Evolutionary conservation across 805 yeast genomes (phyloP).

Genomic region (Maudiozyma turicensis): DNA sequence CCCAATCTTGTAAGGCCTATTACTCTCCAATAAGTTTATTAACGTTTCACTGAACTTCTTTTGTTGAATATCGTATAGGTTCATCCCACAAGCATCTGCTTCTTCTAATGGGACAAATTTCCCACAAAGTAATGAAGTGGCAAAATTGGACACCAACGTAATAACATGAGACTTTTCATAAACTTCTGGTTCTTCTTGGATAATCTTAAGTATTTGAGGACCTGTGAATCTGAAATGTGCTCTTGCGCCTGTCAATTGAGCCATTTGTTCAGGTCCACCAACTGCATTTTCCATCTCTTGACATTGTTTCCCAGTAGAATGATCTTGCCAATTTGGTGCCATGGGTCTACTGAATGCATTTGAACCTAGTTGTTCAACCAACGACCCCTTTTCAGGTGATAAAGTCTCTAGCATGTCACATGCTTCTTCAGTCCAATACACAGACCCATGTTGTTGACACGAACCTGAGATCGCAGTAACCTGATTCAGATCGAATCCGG

Average conservation of each 20-base stretch:
- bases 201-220: slow-evolving; percentile 74
- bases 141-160: slow-evolving; percentile 67
- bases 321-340: slow-evolving; percentile 95
- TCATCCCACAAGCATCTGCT: slow-evolving; percentile 92
- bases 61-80: slow-evolving; percentile 61
- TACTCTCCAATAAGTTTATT: slow-evolving; percentile 31
- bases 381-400: slow-evolving; percentile 20
- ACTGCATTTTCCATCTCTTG: slow-evolving; percentile 46
- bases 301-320: slow-evolving; percentile 68
- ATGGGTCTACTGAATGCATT: slow-evolving; percentile 49
- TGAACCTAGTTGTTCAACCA: slow-evolving; percentile 40
- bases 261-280: slow-evolving; percentile 52
- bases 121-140: slow-evolving; percentile 64
- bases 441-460: slow-evolving; percentile 89
- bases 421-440: slow-evolving; percentile 59
- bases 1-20: slow-evolving; percentile 7
- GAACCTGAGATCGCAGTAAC: slow-evolving; percentile 74
- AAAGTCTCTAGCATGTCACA: slow-evolving; percentile 33
- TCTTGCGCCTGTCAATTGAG: slow-evolving; percentile 68
- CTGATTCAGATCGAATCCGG: slow-evolving; percentile 44
- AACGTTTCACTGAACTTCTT: slow-evolving; percentile 48
- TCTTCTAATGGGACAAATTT: slow-evolving; percentile 57
- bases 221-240: slow-evolving; percentile 91
- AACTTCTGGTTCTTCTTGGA: slow-evolving; percentile 38
- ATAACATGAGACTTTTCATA: slow-evolving; percentile 54